Evolutionary conservation across 2,329 filamentous ascomycete species (phyloP), one percentile per base, ranked within the genome.

Genomic region (Colletotrichum cordylinicola): DNA sequence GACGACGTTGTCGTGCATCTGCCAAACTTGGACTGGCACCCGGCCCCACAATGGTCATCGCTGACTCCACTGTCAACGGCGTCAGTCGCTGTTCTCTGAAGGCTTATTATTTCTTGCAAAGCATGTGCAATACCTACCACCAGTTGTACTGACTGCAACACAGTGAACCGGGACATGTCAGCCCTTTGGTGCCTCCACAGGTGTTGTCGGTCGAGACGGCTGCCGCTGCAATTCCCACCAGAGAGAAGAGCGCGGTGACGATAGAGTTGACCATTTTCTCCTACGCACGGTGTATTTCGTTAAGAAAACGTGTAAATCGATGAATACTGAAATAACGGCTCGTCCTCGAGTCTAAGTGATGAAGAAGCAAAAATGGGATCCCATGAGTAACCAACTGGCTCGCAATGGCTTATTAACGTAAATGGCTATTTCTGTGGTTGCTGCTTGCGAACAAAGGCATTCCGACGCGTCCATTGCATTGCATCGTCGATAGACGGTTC

Each of bases 171-270:
- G 75, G 67, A 74, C 87, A 88, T n/a, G 85, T 87, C 71, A 83
- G 83, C 9, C 82, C 83, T 15, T 81, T 82, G 21, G 82, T 77
- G 60, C 84, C 85, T 29, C 85, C 87, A 67, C 87, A 88, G 29
- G 79, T 81, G 18, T 84, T 85, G 62, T 87, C 84, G 15, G 82
- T 77, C 2, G 70, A 76, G 21, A 67, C 62, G n/a, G 21, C 73
- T 10, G 64, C 43, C 10, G 65, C 33, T 18, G 55, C n/a, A 15
- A 37, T 18, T 29, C 62, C 73, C 6, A 31, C n/a, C 24, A 60
- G n/a, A 21, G 43, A 52, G 33, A 58, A 55, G 6, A 67, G 39
- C 6, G 64, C 15, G 33, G 24, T 33, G 21, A 27, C 6, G 35
- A 62, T 7, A 48, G 29, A 12, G 6, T 18, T 69, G n/a, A 64